A percentile compares a stretch with the other conserved stretches of the same genome.
These are phyloP conservation scores for Cryptosporidium viatorum DNA, from an alignment of 169 alveolate species.

Conservation along the genomic window DNA sequence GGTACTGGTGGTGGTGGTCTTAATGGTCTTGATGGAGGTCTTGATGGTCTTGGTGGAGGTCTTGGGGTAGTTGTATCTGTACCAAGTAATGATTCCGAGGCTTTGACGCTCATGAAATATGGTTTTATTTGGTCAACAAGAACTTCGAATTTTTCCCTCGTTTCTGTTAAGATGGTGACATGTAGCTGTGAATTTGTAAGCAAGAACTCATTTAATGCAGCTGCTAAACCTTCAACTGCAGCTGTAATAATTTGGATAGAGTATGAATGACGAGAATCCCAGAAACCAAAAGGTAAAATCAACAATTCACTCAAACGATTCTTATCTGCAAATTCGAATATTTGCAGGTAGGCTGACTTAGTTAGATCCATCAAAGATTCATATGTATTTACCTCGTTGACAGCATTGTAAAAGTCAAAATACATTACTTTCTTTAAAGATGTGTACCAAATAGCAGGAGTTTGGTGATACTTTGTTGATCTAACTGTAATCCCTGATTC, in stretches of 20 bases:
- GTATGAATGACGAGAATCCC: neutral
- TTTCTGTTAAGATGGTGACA: neutral
- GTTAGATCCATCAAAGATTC: neutral
- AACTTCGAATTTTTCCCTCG: neutral
- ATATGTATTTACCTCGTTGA: neutral
- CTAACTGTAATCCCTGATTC: constrained; percentile 15
- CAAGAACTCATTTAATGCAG: constrained; percentile 16
- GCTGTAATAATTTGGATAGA: constrained; percentile 15
- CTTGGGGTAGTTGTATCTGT: neutral
- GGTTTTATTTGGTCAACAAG: constrained; percentile 22
- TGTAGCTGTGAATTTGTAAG: neutral
- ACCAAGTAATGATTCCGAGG: constrained; percentile 12
- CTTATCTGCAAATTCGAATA: constrained; percentile 8
- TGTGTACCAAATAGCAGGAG: constrained; percentile 23
- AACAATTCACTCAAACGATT: constrained; percentile 6
- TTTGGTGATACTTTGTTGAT: neutral
- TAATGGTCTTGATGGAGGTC: neutral
- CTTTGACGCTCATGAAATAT: constrained; percentile 29
- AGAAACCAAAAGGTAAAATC: constrained; percentile 47
- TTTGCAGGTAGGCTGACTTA: constrained; percentile 5
- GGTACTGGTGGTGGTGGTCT: constrained; percentile 15
- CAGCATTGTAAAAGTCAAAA: neutral
- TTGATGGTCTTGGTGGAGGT: neutral
- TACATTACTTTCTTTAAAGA: constrained; percentile 19
- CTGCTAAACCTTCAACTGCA: constrained; percentile 13